Evolutionary conservation across 1,284 basidiomycete species (phyloP).

Genomic region (Cutaneotrichosporon cutaneum): DNA sequence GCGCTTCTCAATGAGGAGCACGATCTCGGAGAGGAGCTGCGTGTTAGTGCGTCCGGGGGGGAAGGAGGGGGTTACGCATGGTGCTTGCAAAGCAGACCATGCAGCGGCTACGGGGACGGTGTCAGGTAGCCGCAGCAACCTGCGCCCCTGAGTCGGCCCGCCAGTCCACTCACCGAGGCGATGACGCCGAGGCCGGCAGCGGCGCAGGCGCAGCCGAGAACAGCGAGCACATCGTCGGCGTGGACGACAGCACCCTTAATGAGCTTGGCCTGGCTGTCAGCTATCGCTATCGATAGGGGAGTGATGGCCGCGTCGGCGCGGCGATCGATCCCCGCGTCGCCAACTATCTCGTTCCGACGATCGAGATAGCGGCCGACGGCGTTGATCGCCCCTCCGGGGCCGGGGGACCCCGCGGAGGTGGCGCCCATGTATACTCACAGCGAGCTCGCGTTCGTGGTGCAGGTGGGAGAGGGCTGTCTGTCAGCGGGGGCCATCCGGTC

Average conservation of each 20-base stretch:
- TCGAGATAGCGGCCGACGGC: background rate
- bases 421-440: slow-evolving; percentile 1
- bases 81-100: background rate
- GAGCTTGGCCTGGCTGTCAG: slow-evolving; percentile 7
- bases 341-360: background rate
- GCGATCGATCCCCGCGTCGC: background rate
- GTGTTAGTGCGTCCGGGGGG: slow-evolving; percentile 6
- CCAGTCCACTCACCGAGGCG: slow-evolving; percentile 13
- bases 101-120: too few relatives aligned
- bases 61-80: background rate
- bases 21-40: slow-evolving; percentile 19
- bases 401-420: background rate
- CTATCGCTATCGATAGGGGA: background rate
- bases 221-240: slow-evolving; percentile 20
- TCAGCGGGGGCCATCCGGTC: background rate
- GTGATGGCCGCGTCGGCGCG: background rate
- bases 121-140: too few relatives aligned
- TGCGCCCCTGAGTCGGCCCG: too few relatives aligned
- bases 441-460: slow-evolving; percentile 6
- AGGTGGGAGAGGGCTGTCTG: slow-evolving; percentile 16
- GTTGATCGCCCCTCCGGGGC: background rate
- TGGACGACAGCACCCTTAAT: slow-evolving; percentile 7
- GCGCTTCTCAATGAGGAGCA: slow-evolving; percentile 20
- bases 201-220: slow-evolving; percentile 11
- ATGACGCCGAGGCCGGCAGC: slow-evolving; percentile 21